Base-by-base conservation (phyloP, 768 basidiomycete genomes). In the Suillus spraguei region DNA sequence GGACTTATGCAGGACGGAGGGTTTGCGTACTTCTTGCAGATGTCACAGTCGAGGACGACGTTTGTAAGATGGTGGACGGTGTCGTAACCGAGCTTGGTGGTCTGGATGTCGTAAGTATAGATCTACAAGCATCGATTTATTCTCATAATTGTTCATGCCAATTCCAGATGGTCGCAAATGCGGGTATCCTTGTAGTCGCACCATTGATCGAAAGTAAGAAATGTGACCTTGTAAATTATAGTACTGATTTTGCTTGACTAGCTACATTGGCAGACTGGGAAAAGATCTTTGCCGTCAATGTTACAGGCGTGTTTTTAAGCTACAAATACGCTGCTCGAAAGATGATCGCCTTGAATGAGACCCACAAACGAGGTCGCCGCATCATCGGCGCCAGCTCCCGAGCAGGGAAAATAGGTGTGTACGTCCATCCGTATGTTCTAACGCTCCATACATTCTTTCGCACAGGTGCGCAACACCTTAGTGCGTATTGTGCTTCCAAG, bases 31-130 rank as follows among this genome's bases (percentile, higher is more conserved):
- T 77, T 2, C 60, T 74, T 14, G 82, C 73, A 4, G 82, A 85
- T 63, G 80, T 86, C 1, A 68, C 74, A 11, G 50, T 68, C 1
- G 84, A 85, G 58, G 66, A 65, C 0, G 76, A 83, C 11, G 83
- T 86, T 2, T 70, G 78, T 59, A 61, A 38, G 10, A 75, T 85
- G 70, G 70, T 87, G 4, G 72, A 72, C 8, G 54, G 54, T 1
- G 69, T 70, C 11, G 68, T 72, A 2, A 52, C 69, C 6, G 65
- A 69, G 7, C 71, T 84, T 13, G 84, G 83, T 5, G 69, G 79
- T 6, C 63, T 87, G n/a, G 81, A 85, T 64, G 82, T 83, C 16
- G 84, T 83, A 59, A 63, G 83, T 70, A 4, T 7, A 7, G 14
- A 32, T 11, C 0, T 1, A 7, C 6, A 3, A 56, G 16, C 20